Evolutionary conservation across 2,329 filamentous ascomycete species (phyloP).

Genomic region (Penicillium palitans): DNA sequence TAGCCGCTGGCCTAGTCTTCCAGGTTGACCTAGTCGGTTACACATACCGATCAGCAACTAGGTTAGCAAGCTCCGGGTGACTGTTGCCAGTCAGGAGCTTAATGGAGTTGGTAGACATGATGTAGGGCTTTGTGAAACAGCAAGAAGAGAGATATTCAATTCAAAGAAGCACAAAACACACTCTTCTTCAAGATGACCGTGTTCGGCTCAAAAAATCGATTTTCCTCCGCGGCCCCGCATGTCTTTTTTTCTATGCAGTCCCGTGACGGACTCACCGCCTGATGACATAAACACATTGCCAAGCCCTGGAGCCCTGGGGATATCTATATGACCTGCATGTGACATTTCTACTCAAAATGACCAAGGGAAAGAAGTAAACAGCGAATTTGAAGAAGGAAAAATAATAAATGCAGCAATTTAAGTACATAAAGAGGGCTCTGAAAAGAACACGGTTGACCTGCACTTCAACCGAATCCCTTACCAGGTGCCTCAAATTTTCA

Average conservation of each 20-base stretch:
- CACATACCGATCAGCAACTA: slow-evolving; percentile 65
- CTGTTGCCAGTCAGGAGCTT: slow-evolving; percentile 75
- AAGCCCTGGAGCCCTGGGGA: not conserved
- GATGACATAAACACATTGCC: not conserved
- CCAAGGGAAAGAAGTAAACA: not conserved
- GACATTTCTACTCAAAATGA: not conserved
- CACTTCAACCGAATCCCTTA: slow-evolving; percentile 38
- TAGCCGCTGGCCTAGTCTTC: slow-evolving; percentile 13
- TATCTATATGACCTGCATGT: not conserved
- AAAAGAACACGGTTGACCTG: slow-evolving; percentile 37
- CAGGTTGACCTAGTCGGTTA: not conserved
- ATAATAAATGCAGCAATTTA: slow-evolving; percentile 26
- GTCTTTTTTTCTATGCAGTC: slow-evolving; percentile 21
- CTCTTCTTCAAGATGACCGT: slow-evolving; percentile 8
- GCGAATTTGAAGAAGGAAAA: not conserved
- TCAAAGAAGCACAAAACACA: slow-evolving; percentile 4
- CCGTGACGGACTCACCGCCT: slow-evolving; percentile 28
- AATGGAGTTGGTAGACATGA: slow-evolving; percentile 71
- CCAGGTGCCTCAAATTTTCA: slow-evolving; percentile 15
- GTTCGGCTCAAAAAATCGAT: slow-evolving; percentile 24
- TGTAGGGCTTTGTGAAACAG: not conserved
- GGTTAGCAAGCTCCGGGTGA: slow-evolving; percentile 69
- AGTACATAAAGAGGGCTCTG: slow-evolving; percentile 19
- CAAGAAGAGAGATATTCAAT: not conserved
- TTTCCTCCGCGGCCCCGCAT: slow-evolving; percentile 27